Percentiles rank a stretch among this genome's conserved stretches.
These are phyloP conservation scores for Ceratobasidium sp. DNA, from an alignment of 1,284 basidiomycete genomes.

Conservation along the genomic window DNA sequence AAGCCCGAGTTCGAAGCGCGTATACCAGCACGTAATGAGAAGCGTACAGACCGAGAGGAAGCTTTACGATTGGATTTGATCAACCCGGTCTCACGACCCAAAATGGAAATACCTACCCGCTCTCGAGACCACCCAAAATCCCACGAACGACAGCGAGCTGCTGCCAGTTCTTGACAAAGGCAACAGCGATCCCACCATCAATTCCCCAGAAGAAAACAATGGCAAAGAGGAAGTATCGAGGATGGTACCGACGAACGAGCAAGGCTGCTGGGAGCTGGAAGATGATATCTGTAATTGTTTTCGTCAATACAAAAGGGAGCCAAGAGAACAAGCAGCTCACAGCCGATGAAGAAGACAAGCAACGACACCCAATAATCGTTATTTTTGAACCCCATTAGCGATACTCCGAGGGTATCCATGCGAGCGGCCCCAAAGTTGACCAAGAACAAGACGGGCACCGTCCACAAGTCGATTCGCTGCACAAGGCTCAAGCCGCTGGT, in stretches of 20 bases:
- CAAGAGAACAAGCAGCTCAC: not conserved
- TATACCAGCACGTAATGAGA: conserved; percentile 25
- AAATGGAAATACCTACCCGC: not conserved
- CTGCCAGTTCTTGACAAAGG: conserved; percentile 14
- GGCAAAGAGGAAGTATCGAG: conserved; percentile 12
- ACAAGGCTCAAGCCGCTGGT: not conserved
- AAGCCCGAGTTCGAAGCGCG: conserved; percentile 13
- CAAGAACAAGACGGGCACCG: conserved; percentile 6
- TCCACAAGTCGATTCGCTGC: conserved; percentile 11
- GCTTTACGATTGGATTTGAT: not conserved
- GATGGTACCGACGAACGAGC: conserved; percentile 25
- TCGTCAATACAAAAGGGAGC: not conserved
- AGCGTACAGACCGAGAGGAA: conserved; percentile 17
- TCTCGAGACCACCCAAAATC: not conserved
- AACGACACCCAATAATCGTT: conserved; percentile 22
- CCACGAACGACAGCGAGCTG: conserved; percentile 9
- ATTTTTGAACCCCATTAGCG: conserved; percentile 23
- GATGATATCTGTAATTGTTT: not conserved
- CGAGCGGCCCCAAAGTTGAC: conserved; percentile 30
- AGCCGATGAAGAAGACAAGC: conserved; percentile 24
- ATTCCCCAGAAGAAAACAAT: conserved; percentile 21
- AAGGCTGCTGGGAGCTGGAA: conserved; percentile 19
- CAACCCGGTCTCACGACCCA: not conserved
- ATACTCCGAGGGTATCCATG: conserved; percentile 19
- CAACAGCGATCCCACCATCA: conserved; percentile 5